Percentiles rank a stretch among this genome's conserved stretches.
phyloP scores from a whole-genome alignment of 768 basidiomycete species.

The Leccinum disarticulatum region DNA sequence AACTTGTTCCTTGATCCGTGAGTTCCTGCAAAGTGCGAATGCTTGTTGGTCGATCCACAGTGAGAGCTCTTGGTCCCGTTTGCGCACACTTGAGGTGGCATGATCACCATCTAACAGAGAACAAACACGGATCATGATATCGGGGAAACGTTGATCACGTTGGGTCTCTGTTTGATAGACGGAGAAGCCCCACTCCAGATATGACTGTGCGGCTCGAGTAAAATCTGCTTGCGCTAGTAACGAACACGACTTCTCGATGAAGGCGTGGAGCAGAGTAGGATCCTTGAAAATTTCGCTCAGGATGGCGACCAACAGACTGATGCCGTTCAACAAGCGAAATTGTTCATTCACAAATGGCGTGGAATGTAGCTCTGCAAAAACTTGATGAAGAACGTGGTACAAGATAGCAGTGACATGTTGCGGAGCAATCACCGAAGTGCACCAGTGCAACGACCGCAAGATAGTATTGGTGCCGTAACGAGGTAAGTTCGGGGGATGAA shows the following conservation, averaged over 20 bases:
- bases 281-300: constrained; percentile 56
- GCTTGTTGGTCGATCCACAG: constrained; percentile 65
- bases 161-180: constrained; percentile 42
- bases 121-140: constrained; percentile 66
- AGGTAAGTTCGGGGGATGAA: constrained; percentile 69
- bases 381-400: constrained; percentile 74
- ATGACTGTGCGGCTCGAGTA: constrained; percentile 64
- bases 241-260: constrained; percentile 66
- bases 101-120: constrained; percentile 54
- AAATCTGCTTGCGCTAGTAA: constrained; percentile 71
- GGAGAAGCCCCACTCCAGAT: constrained; percentile 75
- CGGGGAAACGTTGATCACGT: constrained; percentile 55
- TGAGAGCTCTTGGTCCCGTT: constrained; percentile 49
- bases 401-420: constrained; percentile 56
- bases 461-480: constrained; percentile 49
- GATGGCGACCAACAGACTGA: constrained; percentile 73
- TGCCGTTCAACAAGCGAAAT: constrained; percentile 65
- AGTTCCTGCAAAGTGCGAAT: constrained; percentile 39
- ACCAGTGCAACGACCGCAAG: constrained; percentile 60
- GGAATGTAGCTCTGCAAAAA: constrained; percentile 64
- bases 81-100: constrained; percentile 28
- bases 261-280: constrained; percentile 58
- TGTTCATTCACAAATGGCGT: constrained; percentile 84
- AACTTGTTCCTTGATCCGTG: constrained; percentile 42
- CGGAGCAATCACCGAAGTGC: constrained; percentile 41